Evolutionary conservation across 2,329 filamentous ascomycete genomes (phyloP).

Genomic region (Boeremia exigua): DNA sequence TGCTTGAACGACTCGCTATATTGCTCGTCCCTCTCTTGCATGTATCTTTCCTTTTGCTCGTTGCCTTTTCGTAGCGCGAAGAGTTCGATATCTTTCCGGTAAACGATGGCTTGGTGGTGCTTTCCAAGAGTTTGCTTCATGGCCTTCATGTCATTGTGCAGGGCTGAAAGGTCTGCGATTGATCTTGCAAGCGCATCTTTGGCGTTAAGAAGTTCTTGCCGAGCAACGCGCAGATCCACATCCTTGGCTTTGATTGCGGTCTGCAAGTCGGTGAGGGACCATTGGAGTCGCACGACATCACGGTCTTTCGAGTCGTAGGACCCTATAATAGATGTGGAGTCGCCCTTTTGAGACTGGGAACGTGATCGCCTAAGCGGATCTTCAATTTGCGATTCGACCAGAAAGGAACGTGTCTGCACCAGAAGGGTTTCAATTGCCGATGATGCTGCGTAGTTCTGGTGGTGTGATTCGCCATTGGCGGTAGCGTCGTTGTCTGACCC

Average conservation of each 20-base stretch:
- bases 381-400: constrained; percentile 25
- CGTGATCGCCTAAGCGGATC: constrained; percentile 11
- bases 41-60: constrained; percentile 43
- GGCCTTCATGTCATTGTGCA: constrained; percentile 41
- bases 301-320: constrained; percentile 29
- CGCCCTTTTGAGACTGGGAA: constrained; percentile 13
- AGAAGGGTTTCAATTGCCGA: constrained; percentile 37
- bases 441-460: constrained; percentile 17
- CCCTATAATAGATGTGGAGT: constrained; percentile 15
- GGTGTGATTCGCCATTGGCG: constrained; percentile 22
- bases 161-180: constrained; percentile 35
- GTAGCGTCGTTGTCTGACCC: constrained; percentile 19
- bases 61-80: constrained; percentile 46
- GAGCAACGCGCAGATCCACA: constrained; percentile 29
- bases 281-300: constrained; percentile 39
- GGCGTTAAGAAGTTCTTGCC: constrained; percentile 36
- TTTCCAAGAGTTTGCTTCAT: constrained; percentile 39
- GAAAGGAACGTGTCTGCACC: constrained; percentile 25
- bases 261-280: constrained; percentile 32
- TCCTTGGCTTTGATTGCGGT: constrained; percentile 37
- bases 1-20: constrained; percentile 34
- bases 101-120: constrained; percentile 42
- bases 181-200: constrained; percentile 39
- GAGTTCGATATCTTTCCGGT: constrained; percentile 47
- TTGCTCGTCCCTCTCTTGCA: constrained; percentile 38